A percentile compares a stretch with the other conserved stretches of the same genome.
Evolutionary conservation across 257 asterid species (phyloP).

Genomic region (Gardenia jasminoides): DNA sequence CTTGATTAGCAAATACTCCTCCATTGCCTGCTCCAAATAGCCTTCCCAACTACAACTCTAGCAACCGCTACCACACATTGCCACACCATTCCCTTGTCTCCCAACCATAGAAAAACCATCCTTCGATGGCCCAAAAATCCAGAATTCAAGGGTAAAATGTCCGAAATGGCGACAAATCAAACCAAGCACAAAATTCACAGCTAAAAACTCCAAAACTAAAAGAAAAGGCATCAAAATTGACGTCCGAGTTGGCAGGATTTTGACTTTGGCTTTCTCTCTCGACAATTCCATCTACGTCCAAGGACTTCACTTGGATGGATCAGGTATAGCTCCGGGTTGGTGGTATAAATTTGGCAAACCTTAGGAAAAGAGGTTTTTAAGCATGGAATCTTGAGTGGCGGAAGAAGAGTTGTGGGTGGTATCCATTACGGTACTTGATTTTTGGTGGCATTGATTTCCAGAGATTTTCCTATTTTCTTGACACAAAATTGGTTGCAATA

Average conservation of each 20-base stretch:
- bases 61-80: conserved; percentile 65
- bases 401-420: too few species aligned
- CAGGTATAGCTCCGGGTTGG: too few species aligned
- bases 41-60: conserved; percentile 58
- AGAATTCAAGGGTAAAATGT: conserved; percentile 39
- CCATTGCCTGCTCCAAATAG: conserved; percentile 86
- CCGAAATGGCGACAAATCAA: conserved; percentile 50
- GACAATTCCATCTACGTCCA: too few species aligned
- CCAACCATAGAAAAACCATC: conserved; percentile 40
- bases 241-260: conserved; percentile 8
- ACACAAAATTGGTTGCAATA: too few species aligned
- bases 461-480: too few species aligned
- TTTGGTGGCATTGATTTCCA: too few species aligned
- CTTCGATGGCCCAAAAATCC: conserved; percentile 32
- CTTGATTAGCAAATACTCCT: conserved; percentile 56
- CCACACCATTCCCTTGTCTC: conserved; percentile 50
- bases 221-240: conserved; percentile 60
- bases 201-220: conserved; percentile 60
- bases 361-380: too few species aligned
- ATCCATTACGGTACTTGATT: too few species aligned
- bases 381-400: too few species aligned
- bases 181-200: conserved; percentile 61
- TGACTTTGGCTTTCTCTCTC: too few species aligned
- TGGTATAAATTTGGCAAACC: too few species aligned
- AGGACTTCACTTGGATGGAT: too few species aligned